Evolutionary conservation across 192 early-diverging fungal genomes (phyloP).

Genomic region (Obelidium mucronatum): DNA sequence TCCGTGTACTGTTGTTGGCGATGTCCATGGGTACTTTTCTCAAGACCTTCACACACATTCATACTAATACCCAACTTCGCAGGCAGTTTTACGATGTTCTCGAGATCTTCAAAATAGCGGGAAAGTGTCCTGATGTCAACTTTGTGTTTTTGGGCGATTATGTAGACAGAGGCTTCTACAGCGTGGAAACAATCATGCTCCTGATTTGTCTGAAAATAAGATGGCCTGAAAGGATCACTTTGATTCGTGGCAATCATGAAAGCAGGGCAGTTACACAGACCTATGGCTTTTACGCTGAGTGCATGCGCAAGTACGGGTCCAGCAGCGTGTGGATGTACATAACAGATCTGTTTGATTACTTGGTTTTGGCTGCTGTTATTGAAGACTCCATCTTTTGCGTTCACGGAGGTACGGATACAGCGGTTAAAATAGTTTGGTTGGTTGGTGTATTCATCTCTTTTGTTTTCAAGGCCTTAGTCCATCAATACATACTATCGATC

Average conservation of each 20-base stretch:
- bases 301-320: conserved; percentile 86
- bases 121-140: conserved; percentile 75
- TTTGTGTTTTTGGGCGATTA: conserved; percentile 91
- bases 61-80: not conserved
- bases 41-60: not conserved
- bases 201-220: conserved; percentile 88
- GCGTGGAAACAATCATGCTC: conserved; percentile 91
- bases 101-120: conserved; percentile 80
- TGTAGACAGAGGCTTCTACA: conserved; percentile 85
- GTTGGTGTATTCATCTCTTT: too few relatives aligned
- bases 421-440: not conserved
- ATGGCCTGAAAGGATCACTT: conserved; percentile 86
- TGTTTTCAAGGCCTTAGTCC: conserved; percentile 78
- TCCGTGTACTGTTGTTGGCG: conserved; percentile 92
- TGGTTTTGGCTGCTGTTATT: conserved; percentile 87
- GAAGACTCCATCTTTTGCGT: conserved; percentile 93
- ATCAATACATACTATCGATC: conserved; percentile 84
- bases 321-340: conserved; percentile 90
- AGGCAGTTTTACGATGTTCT: conserved; percentile 89
- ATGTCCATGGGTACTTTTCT: conserved; percentile 77
- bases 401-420: conserved; percentile 88
- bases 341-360: conserved; percentile 93
- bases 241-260: conserved; percentile 96
- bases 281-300: conserved; percentile 92
- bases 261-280: conserved; percentile 86